phyloP scores from a whole-genome alignment of 2,329 filamentous ascomycete genomes.

The Arthrobotrys sphaeroides region DNA sequence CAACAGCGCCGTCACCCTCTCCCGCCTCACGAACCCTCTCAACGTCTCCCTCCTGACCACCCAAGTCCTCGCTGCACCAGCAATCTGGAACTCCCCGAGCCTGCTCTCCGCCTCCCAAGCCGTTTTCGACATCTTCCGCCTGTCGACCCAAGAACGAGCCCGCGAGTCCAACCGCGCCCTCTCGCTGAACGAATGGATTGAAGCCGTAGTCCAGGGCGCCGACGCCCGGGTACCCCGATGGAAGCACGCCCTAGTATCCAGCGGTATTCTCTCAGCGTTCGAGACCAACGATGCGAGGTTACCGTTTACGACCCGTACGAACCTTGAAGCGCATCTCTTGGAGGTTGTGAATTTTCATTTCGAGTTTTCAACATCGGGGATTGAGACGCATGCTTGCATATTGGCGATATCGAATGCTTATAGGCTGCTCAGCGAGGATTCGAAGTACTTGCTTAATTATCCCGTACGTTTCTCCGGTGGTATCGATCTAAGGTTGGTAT shows the following conservation, averaged over 20 bases:
- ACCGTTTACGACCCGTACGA: conserved; percentile 38
- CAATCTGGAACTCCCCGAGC: conserved; percentile 73
- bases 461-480: conserved; percentile 8
- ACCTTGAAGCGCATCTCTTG: conserved; percentile 42
- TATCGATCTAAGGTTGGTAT: not conserved
- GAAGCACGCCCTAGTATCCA: conserved; percentile 84
- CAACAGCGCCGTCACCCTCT: conserved; percentile 71
- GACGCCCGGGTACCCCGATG: conserved; percentile 75
- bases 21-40: conserved; percentile 76
- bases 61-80: conserved; percentile 75
- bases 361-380: conserved; percentile 44
- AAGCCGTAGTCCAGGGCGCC: conserved; percentile 68
- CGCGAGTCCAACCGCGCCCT: conserved; percentile 62
- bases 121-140: conserved; percentile 76
- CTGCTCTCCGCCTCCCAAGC: conserved; percentile 72
- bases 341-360: conserved; percentile 51
- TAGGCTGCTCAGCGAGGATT: conserved; percentile 39
- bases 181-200: conserved; percentile 67
- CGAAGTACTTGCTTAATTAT: conserved; percentile 46
- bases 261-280: conserved; percentile 71
- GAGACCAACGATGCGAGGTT: conserved; percentile 39
- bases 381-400: conserved; percentile 45
- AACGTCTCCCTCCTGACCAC: conserved; percentile 78
- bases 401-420: conserved; percentile 46
- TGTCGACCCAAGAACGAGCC: conserved; percentile 69